Base-by-base conservation (phyloP, 2,329 filamentous ascomycete species). In the Fusarium sp. region DNA sequence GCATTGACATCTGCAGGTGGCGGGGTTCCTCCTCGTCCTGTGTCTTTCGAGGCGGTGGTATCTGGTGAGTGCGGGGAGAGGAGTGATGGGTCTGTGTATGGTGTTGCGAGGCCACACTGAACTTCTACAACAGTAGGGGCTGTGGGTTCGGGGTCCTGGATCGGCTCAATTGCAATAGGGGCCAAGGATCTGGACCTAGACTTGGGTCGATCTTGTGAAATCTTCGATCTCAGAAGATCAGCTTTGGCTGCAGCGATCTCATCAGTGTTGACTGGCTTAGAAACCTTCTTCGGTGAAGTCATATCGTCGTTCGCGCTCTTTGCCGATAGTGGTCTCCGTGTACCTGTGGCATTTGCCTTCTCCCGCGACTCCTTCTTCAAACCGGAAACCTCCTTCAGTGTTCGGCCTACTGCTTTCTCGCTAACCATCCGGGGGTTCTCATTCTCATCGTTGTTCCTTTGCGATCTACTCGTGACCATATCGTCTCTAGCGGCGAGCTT, bases 251-350 rank as follows among this genome's bases (percentile, higher is more conserved):
- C 73, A 11, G 81, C 77, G 12, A 79, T 70, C 47, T 85, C 82
- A 30, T 84, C 81, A 6, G 69, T 58, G 12, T 69, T 56, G 5
- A 71, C 38, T 12, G 76, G 64, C 56, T 82, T 85, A 3, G 77
- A 50, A 5, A 68, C 70, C 76, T 90, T 90, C 74, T 84, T 88
- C 0, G 89, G 89, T 4, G 89, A 90, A 30, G 82, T 81, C 45
- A 91, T 75, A 70, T 87, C 85, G 59, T 88, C 83, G 73, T 90
- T 90, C 18, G 87, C 86, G 78, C 82, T 91, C 79, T 91, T 91
- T 47, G 82, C 81, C 10, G 83, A 80, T 14, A 90, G 79, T 2
- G 87, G 85, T 61, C 83, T 86, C 52, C 87, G 83, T 38, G 77
- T 69, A 24, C 76, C 75, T 14, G 75, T 72, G 9, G 73, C 64